Conservation (phyloP, 495 filamentous ascomycete genomes). For the Usnea hakonensis region DNA sequence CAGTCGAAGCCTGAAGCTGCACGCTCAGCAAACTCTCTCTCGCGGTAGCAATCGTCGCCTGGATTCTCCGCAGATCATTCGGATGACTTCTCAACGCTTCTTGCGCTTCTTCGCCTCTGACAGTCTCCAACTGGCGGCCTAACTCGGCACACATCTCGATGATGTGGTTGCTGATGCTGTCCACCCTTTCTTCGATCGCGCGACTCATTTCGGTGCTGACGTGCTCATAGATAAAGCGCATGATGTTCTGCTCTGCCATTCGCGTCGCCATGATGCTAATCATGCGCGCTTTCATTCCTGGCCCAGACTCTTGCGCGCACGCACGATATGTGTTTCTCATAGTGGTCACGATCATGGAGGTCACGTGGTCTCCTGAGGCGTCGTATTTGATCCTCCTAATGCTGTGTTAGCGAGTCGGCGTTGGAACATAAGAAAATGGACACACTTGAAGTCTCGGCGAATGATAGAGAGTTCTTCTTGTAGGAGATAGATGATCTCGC, state of each 20-base stretch:
- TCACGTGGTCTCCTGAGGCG: not conserved
- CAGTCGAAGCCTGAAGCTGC: too few relatives aligned
- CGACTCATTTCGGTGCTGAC: not conserved
- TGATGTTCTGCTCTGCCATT: not conserved
- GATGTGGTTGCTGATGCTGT: not conserved
- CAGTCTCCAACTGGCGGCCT: not conserved
- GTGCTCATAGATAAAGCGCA: not conserved
- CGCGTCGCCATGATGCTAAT: not conserved
- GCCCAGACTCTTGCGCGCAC: not conserved
- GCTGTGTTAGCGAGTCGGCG: not conserved
- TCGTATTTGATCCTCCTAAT: constrained; percentile 1
- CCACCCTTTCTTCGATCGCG: not conserved
- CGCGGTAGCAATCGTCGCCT: too few relatives aligned
- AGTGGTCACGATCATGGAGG: not conserved
- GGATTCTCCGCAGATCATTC: too few relatives aligned
- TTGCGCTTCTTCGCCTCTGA: not conserved
- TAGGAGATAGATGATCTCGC: not conserved
- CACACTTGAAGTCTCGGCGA: not conserved
- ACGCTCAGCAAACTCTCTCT: too few relatives aligned
- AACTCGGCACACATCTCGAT: not conserved
- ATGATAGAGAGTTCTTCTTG: not conserved
- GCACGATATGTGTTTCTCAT: not conserved
- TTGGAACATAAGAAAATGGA: not conserved
- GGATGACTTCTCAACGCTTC: not conserved
- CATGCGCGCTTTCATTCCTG: not conserved